Evolutionary conservation across 371 early-diverging fungal genomes (phyloP).

Genomic region (Circinella minor): DNA sequence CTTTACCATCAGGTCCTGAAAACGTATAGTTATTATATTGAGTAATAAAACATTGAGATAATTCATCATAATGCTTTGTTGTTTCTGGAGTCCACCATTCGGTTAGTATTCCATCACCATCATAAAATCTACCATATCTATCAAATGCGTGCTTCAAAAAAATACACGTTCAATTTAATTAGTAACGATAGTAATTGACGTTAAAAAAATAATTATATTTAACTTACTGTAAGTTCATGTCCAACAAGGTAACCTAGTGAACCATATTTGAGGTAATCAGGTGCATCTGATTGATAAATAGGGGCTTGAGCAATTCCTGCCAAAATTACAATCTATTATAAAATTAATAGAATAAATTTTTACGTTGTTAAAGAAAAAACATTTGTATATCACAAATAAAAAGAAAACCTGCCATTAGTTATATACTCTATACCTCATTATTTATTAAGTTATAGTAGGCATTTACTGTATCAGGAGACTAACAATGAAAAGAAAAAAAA

Average conservation of each 20-base stretch:
- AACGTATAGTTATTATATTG: slow-evolving; percentile 62
- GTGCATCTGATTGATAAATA: slow-evolving; percentile 43
- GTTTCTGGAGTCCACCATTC: slow-evolving; percentile 75
- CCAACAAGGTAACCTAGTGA: slow-evolving; percentile 63
- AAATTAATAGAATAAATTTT: no score
- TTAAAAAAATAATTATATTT: no score
- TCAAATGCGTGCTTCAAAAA: slow-evolving; percentile 48
- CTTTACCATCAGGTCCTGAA: slow-evolving; percentile 26
- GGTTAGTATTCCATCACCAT: slow-evolving; percentile 39
- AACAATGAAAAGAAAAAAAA: not conserved
- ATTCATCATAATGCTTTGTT: slow-evolving; percentile 47
- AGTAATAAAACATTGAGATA: slow-evolving; percentile 63
- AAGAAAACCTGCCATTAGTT: not conserved
- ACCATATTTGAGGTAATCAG: slow-evolving; percentile 64
- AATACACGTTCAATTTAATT: no score
- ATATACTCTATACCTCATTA: slow-evolving; percentile 37
- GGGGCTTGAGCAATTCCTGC: slow-evolving; percentile 65
- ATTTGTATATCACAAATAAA: not conserved
- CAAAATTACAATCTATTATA: slow-evolving; percentile 52
- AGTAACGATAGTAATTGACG: no score
- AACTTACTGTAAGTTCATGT: slow-evolving; percentile 56
- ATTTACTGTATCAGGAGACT: slow-evolving; percentile 62
- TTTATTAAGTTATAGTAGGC: slow-evolving; percentile 59
- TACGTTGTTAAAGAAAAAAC: no score
- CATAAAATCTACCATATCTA: slow-evolving; percentile 58